These are phyloP conservation scores for Neophaeococcomyces aloes DNA, from an alignment of 2,329 filamentous ascomycete genomes.

Conservation along the genomic window DNA sequence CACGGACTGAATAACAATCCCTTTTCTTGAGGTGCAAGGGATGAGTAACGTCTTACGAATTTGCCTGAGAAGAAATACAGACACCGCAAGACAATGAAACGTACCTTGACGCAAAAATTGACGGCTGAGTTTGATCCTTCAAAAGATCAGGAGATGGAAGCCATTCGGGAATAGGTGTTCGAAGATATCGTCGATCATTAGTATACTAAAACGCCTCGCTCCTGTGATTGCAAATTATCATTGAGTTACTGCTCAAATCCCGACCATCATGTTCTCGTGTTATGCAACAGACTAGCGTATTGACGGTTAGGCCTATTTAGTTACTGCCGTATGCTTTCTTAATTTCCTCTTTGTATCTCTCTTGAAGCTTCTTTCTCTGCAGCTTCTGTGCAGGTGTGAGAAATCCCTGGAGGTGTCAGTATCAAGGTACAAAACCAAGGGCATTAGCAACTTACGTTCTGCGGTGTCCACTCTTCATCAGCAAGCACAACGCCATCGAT, in stretches of 20 bases:
- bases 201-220: slow-evolving; percentile 9
- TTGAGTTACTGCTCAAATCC: slow-evolving; percentile 3
- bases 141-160: no score
- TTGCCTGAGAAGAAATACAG: no score
- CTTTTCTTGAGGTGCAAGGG: no score
- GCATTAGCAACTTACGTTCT: slow-evolving; percentile 47
- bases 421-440: slow-evolving; percentile 1
- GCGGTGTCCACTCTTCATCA: slow-evolving; percentile 80
- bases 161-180: neutral
- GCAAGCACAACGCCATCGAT: slow-evolving; percentile 66
- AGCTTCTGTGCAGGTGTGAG: slow-evolving; percentile 64
- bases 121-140: no score
- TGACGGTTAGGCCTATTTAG: no score
- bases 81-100: no score
- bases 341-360: slow-evolving; percentile 52
- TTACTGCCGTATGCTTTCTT: slow-evolving; percentile 52
- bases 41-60: no score
- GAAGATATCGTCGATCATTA: slow-evolving; percentile 3
- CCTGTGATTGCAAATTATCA: slow-evolving; percentile 8
- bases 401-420: slow-evolving; percentile 40
- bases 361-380: slow-evolving; percentile 57
- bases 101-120: no score
- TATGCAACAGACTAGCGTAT: neutral
- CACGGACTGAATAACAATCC: no score
- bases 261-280: no score